phyloP scores from a whole-genome alignment of 352 stramenopile genomes.

The Globisporangium cederbergense region DNA sequence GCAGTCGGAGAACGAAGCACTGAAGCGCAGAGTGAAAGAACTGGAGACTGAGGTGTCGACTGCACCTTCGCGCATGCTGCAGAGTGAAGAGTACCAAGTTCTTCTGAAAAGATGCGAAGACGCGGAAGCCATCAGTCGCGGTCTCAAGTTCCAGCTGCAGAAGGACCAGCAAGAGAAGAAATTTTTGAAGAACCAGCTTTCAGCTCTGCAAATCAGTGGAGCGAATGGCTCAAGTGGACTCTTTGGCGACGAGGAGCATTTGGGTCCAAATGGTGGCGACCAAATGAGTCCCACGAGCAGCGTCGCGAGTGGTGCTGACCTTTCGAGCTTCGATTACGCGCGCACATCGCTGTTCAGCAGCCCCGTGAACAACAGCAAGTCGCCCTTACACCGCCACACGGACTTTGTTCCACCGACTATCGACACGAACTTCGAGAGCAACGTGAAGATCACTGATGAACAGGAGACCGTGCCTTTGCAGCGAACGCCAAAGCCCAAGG shows the following conservation, averaged over 20 bases:
- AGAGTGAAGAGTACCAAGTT: slow-evolving; percentile 52
- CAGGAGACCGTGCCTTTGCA: neutral
- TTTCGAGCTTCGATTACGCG: slow-evolving; percentile 67
- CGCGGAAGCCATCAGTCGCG: slow-evolving; percentile 60
- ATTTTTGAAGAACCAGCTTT: slow-evolving; percentile 61
- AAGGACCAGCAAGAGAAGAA: slow-evolving; percentile 81
- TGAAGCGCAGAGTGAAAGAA: slow-evolving; percentile 25
- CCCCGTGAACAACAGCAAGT: slow-evolving; percentile 18
- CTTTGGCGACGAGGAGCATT: slow-evolving; percentile 17
- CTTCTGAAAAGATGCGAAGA: slow-evolving; percentile 59
- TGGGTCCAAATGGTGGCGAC: slow-evolving; percentile 9
- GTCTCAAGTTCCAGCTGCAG: slow-evolving; percentile 66
- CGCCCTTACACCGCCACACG: slow-evolving; percentile 1
- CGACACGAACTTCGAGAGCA: slow-evolving; percentile 8
- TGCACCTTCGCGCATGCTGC: slow-evolving; percentile 25
- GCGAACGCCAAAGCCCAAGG: slow-evolving; percentile 2
- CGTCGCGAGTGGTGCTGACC: slow-evolving; percentile 33
- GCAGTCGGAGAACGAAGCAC: slow-evolving; percentile 27
- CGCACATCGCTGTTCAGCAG: slow-evolving; percentile 16
- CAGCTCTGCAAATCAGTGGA: slow-evolving; percentile 27
- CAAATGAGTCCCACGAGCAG: slow-evolving; percentile 38
- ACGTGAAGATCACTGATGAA: neutral
- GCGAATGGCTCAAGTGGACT: slow-evolving; percentile 10
- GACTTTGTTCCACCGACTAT: slow-evolving; percentile 1
- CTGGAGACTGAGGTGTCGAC: slow-evolving; percentile 35